These are phyloP conservation scores for Penicillium sclerotiorum DNA, from an alignment of 2,329 filamentous ascomycete genomes.

Conservation along the genomic window DNA sequence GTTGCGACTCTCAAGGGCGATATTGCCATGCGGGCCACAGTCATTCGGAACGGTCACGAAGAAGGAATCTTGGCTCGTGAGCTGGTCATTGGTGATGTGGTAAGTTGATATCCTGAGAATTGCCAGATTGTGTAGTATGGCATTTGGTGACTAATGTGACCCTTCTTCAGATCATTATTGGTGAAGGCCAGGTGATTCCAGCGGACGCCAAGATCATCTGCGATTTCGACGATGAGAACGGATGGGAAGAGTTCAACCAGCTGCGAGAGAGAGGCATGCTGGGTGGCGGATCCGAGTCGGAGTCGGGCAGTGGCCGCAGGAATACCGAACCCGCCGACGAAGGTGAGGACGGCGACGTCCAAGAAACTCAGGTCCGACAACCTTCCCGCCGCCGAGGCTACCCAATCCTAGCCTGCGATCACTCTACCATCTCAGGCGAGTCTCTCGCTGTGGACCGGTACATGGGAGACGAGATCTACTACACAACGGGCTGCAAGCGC, in stretches of 20 bases:
- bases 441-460: conserved; percentile 69
- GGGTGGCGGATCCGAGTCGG: conserved; percentile 54
- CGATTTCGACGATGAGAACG: conserved; percentile 68
- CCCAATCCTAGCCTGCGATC: conserved; percentile 70
- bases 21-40: conserved; percentile 72
- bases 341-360: neutral
- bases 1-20: conserved; percentile 76
- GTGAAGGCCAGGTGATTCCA: conserved; percentile 71
- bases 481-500: conserved; percentile 80
- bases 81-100: conserved; percentile 75
- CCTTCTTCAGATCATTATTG: conserved; percentile 61
- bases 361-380: neutral
- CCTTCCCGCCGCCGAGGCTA: conserved; percentile 55
- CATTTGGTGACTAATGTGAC: conserved; percentile 12
- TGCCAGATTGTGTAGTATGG: neutral
- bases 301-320: conserved; percentile 56
- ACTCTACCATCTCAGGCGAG: conserved; percentile 79
- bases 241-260: conserved; percentile 67
- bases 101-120: conserved; percentile 44
- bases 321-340: conserved; percentile 47
- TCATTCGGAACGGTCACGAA: conserved; percentile 67
- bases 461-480: conserved; percentile 75
- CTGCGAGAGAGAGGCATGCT: conserved; percentile 65
- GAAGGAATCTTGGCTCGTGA: conserved; percentile 70
- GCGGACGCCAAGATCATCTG: conserved; percentile 72